phyloP scores from a whole-genome alignment of 164 flowering plant genomes.

The Magnolia kwangsiensis region DNA sequence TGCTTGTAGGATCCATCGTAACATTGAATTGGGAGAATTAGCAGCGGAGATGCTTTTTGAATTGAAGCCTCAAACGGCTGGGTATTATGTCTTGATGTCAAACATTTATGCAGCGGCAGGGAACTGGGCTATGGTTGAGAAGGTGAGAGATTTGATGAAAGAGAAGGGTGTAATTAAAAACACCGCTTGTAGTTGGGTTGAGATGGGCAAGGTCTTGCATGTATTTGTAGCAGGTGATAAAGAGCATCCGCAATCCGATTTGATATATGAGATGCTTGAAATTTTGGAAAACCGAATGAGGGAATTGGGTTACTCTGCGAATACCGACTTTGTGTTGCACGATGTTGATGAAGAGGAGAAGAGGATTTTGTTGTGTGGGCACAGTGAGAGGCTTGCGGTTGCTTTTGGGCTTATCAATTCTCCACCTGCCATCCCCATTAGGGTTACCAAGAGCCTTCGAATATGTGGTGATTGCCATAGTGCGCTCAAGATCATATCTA shows the following conservation, averaged over 20 bases:
- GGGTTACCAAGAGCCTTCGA: constrained; percentile 4
- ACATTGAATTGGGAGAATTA: constrained; percentile 13
- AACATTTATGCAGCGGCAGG: constrained; percentile 10
- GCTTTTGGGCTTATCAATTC: neutral
- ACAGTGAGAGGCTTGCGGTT: constrained; percentile 6
- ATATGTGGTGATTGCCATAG: neutral
- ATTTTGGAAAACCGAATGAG: neutral
- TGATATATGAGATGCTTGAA: neutral
- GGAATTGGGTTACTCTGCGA: neutral
- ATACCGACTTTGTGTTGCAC: neutral
- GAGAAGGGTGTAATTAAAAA: constrained; percentile 10
- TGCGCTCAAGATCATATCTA: constrained; percentile 6
- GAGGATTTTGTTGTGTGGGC: neutral
- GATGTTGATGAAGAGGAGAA: constrained; percentile 23
- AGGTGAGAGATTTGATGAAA: constrained; percentile 5
- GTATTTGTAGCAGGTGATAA: neutral
- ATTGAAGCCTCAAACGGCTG: constrained; percentile 14
- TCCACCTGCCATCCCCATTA: neutral
- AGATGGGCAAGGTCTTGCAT: neutral
- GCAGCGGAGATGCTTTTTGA: constrained; percentile 15
- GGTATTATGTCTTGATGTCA: constrained; percentile 16
- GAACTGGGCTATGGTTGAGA: constrained; percentile 2
- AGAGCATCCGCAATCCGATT: neutral
- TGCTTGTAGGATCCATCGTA: constrained; percentile 19
- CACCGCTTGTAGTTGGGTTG: constrained; percentile 17